Evolutionary conservation across 768 basidiomycete genomes (phyloP), one percentile per base, ranked within the genome.

Genomic region (Termitomyces sp.): DNA sequence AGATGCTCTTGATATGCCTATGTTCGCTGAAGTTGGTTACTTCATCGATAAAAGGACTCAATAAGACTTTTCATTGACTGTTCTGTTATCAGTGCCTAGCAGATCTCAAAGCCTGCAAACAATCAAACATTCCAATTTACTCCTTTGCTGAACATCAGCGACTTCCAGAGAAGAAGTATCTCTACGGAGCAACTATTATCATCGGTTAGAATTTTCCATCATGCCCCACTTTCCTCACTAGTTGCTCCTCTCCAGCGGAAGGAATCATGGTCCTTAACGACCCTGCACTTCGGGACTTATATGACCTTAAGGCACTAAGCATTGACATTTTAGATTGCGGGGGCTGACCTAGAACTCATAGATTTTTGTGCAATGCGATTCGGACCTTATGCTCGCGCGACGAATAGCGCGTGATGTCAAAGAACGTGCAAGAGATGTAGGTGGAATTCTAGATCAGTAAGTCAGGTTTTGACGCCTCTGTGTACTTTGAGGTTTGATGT

Each of bases 351-450:
- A 14, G 18, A 30, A 3, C 36, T 22, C 32, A 16, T 7, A 92
- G 88, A 78, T 94, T 4, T 94, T 92, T 61, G 93, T 94, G 7
- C 92, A 96, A 76, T 91, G 89, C 58, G 94, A 98, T 68, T 88
- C 94, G 8, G 97, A 99, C 70, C 75, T 98, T 22, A 99, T 99
- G 97, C 86, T 99, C 49, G 93, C 96, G 1, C 84, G 97, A 57
- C 84, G 97, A 40, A 88, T 99, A 54, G 79, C 83, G 61, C 80
- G 97, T 55, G 97, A 98, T 66, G 83, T 92, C 18, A 82, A 85
- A 64, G 94, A 99, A 69, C 83, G 97, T 46, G 92, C 92, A 0
- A 76, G 97, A 54, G 85, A 79, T 55, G 87, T 98, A 0, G 85
- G 86, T 3, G 95, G 96, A 2, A 82, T 98, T 50, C 80, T 98